Conservation (phyloP, 2,329 filamentous ascomycete species). For the Pseudogymnoascus sp. region DNA sequence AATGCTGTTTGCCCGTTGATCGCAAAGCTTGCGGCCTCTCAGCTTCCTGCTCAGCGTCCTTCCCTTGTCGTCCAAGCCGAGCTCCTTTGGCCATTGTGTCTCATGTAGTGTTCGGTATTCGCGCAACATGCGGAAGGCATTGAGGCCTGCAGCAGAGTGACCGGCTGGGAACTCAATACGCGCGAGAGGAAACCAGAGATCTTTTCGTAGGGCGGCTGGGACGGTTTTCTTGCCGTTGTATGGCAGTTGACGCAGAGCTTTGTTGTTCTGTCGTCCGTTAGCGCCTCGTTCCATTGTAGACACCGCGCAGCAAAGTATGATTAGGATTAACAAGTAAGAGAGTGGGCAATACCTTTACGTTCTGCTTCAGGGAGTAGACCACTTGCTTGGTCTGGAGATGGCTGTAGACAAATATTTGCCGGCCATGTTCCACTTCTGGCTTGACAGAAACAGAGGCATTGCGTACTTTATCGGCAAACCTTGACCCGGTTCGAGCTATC, state of each 20-base stretch:
- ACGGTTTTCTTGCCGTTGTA: slow-evolving; percentile 63
- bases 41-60: slow-evolving; percentile 26
- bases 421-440: slow-evolving; percentile 26
- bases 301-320: not conserved
- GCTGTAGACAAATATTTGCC: slow-evolving; percentile 32
- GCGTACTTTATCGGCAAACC: slow-evolving; percentile 10
- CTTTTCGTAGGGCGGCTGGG: slow-evolving; percentile 55
- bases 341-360: slow-evolving; percentile 27
- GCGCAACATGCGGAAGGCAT: slow-evolving; percentile 55
- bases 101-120: slow-evolving; percentile 58
- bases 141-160: slow-evolving; percentile 44
- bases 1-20: slow-evolving; percentile 54
- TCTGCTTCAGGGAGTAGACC: slow-evolving; percentile 33
- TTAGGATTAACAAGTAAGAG: not conserved
- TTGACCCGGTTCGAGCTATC: not conserved
- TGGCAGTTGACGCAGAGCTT: slow-evolving; percentile 49
- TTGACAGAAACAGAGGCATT: slow-evolving; percentile 1
- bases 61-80: slow-evolving; percentile 29
- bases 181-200: slow-evolving; percentile 58
- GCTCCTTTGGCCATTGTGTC: slow-evolving; percentile 48
- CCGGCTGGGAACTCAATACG: slow-evolving; percentile 50
- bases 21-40: slow-evolving; percentile 46
- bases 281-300: not conserved
- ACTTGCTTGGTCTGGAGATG: slow-evolving; percentile 34
- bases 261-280: slow-evolving; percentile 31